Conservation (phyloP, 345 rosid genomes). For the Punica granatum region DNA sequence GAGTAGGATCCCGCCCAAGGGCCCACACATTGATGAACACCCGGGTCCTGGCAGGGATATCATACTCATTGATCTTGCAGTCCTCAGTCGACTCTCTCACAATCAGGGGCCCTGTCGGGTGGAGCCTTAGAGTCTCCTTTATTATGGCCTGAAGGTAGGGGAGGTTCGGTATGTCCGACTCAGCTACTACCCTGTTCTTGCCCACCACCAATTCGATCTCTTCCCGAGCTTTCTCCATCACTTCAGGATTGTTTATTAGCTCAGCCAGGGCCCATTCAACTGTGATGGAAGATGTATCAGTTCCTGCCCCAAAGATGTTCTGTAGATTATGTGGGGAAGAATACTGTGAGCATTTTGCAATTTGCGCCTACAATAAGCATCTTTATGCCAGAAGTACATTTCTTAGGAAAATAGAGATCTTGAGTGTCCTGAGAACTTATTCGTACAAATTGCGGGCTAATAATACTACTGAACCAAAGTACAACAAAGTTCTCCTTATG, state of each 20-base stretch:
- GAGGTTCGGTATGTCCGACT: slow-evolving; percentile 50
- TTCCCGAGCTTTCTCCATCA: slow-evolving; percentile 42
- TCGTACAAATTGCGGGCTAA: no score
- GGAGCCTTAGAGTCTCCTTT: slow-evolving; percentile 64
- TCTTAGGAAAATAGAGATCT: no score
- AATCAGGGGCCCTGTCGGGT: slow-evolving; percentile 51
- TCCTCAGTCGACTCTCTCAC: slow-evolving; percentile 40
- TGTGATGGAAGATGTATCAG: slow-evolving; percentile 44
- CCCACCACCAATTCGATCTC: slow-evolving; percentile 59
- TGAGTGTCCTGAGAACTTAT: no score
- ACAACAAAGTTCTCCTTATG: neutral
- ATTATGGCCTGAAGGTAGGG: slow-evolving; percentile 54
- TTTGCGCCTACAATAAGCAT: neutral
- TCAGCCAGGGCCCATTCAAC: slow-evolving; percentile 74
- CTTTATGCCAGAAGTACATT: no score
- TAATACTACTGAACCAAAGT: no score
- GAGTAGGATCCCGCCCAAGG: slow-evolving; percentile 38
- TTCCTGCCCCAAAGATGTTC: slow-evolving; percentile 50
- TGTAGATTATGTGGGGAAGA: slow-evolving; percentile 11
- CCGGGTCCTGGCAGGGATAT: slow-evolving; percentile 46
- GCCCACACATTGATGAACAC: slow-evolving; percentile 50
- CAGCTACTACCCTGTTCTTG: slow-evolving; percentile 37
- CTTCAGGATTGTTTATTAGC: slow-evolving; percentile 54
- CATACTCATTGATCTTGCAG: slow-evolving; percentile 29
- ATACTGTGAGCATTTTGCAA: neutral